phyloP scores from a whole-genome alignment of 257 asterid species.

The Rehmannia glutinosa region DNA sequence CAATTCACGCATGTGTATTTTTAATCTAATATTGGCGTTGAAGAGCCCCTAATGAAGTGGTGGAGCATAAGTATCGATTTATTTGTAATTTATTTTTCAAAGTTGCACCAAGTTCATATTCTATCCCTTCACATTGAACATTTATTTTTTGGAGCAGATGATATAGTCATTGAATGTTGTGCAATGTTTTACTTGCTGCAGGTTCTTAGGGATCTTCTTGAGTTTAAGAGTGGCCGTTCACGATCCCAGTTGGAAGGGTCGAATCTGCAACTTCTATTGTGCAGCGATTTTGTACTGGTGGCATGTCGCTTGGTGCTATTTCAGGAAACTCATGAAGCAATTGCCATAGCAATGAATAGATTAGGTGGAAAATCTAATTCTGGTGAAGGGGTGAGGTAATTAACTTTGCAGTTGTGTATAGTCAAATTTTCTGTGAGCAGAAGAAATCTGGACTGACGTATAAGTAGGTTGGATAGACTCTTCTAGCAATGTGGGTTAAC shows the following conservation, averaged over 20 bases:
- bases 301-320: constrained; percentile 99
- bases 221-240: constrained; percentile 72
- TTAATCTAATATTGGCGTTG: background rate
- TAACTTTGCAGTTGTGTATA: no score
- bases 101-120: background rate
- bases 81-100: background rate
- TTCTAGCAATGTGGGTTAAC: no score
- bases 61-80: background rate
- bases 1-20: background rate
- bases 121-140: no score
- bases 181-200: constrained; percentile 29
- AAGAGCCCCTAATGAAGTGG: background rate
- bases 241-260: constrained; percentile 94
- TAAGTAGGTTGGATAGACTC: no score
- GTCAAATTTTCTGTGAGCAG: no score
- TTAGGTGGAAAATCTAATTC: constrained; percentile 96
- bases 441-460: no score
- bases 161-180: background rate
- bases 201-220: constrained; percentile 98
- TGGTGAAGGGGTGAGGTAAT: constrained; percentile 99
- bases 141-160: background rate
- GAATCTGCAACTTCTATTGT: constrained; percentile 92
- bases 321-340: constrained; percentile 99
- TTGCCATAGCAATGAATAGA: constrained; percentile 98
- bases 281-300: constrained; percentile 96